Base-by-base conservation (phyloP, 1,139 yeast genomes). In the Blastobotrys proliferans region DNA sequence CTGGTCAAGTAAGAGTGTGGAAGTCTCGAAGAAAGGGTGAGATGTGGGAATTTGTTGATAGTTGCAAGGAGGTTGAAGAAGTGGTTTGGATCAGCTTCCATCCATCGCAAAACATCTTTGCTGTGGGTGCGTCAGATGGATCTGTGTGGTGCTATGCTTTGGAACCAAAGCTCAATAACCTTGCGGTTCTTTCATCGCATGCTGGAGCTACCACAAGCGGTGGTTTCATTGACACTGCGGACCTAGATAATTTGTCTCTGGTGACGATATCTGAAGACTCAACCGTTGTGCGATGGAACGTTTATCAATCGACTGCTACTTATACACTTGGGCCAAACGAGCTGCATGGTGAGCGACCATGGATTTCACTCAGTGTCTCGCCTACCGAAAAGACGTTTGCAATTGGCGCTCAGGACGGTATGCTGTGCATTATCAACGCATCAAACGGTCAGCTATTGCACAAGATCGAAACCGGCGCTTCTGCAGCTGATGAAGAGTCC, bases 121-220 rank as follows among this genome's bases (percentile, higher is more conserved):
- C 97, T n/a, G 86, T 87, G 59, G 97, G 98, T 48, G 92, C 90
- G 30, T 71, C 72, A 9, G 97, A 90, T 62, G 97, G 98, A 1
- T 82, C 95, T 0, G 95, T 90, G 11, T 92, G 97, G 95, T 88
- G 84, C 25, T 92, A 87, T 62, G 84, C 83, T 56, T 74, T 88
- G 38, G 82, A 78, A 51, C 76, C 76, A 33, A 59, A 63, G 13
- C 64, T 73, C 38, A 74, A 74, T 43, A 86, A 82, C 61, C 67
- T 87, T 36, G 81, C 88, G 77, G 79, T 88, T 35, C 92, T 94
- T 21, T 83, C 79, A 60, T 77, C 81, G 26, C 97, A 86, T 66
- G 80, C 84, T 49, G 68, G 76, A 52, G 94, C 87, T 52, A 26
- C 20, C 9, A 16, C 26, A 16, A 77, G 74, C 46, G 97, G 96